Percentiles rank a stretch among this genome's conserved stretches.
phyloP scores from a whole-genome alignment of 495 filamentous ascomycete species.

The Paragyromitra xinjiangensis region DNA sequence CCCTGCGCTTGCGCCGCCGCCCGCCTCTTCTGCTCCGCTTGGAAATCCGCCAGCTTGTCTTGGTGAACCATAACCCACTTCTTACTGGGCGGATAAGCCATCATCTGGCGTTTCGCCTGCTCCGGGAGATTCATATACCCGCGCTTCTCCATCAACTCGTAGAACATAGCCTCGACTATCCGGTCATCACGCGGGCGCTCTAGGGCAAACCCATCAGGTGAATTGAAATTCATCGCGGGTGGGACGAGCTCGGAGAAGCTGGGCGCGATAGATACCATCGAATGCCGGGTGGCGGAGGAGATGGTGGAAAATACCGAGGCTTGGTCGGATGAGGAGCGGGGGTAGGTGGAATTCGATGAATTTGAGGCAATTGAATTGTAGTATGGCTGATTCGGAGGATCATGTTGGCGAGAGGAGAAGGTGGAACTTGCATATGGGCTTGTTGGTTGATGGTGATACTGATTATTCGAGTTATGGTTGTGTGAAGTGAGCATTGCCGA shows the following conservation, averaged over 20 bases:
- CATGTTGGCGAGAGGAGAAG: slow-evolving; percentile 44
- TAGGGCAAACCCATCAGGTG: slow-evolving; percentile 71
- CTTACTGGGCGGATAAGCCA: slow-evolving; percentile 72
- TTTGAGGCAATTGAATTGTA: slow-evolving; percentile 42
- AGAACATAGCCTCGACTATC: slow-evolving; percentile 89
- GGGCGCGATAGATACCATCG: slow-evolving; percentile 64
- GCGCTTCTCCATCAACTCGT: slow-evolving; percentile 94
- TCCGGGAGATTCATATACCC: slow-evolving; percentile 79
- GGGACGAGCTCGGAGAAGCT: slow-evolving; percentile 60
- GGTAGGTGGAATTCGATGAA: slow-evolving; percentile 44
- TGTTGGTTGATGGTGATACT: slow-evolving; percentile 37
- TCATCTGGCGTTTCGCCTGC: slow-evolving; percentile 79
- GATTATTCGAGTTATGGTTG: slow-evolving; percentile 28
- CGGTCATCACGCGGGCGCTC: slow-evolving; percentile 80
- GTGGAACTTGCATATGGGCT: slow-evolving; percentile 48
- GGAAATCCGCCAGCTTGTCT: slow-evolving; percentile 89
- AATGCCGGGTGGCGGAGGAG: slow-evolving; percentile 69
- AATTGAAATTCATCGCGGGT: slow-evolving; percentile 63
- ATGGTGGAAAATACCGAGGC: slow-evolving; percentile 60
- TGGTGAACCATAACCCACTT: slow-evolving; percentile 98
- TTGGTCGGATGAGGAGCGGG: slow-evolving; percentile 45
- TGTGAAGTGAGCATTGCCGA: slow-evolving; percentile 37
- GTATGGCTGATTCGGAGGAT: slow-evolving; percentile 34
- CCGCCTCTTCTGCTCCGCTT: slow-evolving; percentile 90
- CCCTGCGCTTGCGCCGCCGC: slow-evolving; percentile 73